Conservation (phyloP, 1,139 yeast genomes). For the Hyphopichia wangnamkhiaoensis region DNA sequence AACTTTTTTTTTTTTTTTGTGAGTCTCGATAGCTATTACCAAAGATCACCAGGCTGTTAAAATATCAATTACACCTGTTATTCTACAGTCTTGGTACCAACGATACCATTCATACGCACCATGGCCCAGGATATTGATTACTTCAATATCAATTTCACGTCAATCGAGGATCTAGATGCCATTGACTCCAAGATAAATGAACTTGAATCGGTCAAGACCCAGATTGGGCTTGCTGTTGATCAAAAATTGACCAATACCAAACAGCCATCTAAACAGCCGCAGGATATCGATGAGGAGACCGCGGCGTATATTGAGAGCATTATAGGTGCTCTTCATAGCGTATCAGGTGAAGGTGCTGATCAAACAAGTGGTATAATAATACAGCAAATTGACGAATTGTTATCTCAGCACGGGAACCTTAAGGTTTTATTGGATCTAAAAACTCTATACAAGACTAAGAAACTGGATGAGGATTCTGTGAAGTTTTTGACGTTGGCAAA, state of each 20-base stretch:
- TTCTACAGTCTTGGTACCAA: too few relatives aligned
- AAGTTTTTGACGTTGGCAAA: slow-evolving; percentile 4
- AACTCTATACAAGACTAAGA: slow-evolving; percentile 3
- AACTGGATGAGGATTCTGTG: slow-evolving; percentile 14
- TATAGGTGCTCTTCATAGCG: neutral
- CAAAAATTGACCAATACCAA: neutral
- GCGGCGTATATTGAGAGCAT: neutral
- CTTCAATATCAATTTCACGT: slow-evolving; percentile 29
- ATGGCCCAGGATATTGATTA: slow-evolving; percentile 17
- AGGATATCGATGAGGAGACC: slow-evolving; percentile 3
- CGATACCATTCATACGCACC: too few relatives aligned
- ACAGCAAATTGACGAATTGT: slow-evolving; percentile 15
- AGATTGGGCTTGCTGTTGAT: slow-evolving; percentile 10
- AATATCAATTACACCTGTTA: too few relatives aligned
- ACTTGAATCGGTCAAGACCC: slow-evolving; percentile 16
- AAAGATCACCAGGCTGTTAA: neutral
- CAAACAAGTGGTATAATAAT: neutral
- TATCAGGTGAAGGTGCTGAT: neutral
- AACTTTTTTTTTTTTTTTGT: too few relatives aligned
- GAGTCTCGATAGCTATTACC: too few relatives aligned
- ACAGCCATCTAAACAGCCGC: neutral
- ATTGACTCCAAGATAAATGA: slow-evolving; percentile 22
- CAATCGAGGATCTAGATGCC: slow-evolving; percentile 26
- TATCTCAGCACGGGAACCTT: slow-evolving; percentile 25
- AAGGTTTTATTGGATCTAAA: slow-evolving; percentile 16